A percentile compares a stretch with the other conserved stretches of the same genome.
Evolutionary conservation across 225 moss, liverwort and hornwort species (phyloP).

Genomic region (Ulota crispa): DNA sequence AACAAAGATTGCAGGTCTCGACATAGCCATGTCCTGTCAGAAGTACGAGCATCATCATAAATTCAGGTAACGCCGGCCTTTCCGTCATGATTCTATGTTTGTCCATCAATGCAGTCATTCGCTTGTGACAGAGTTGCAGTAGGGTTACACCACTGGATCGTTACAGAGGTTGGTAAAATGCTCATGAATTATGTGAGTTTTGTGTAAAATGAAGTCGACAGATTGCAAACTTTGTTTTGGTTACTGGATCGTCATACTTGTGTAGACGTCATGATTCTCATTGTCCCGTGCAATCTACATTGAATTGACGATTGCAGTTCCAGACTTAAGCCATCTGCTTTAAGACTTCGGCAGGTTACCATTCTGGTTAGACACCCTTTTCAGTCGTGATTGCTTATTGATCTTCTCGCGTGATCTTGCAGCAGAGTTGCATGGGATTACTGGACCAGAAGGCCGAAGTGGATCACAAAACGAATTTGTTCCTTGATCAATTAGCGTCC

Average conservation of each 20-base stretch:
- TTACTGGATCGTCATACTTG: neutral
- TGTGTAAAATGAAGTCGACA: neutral
- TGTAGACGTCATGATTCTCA: neutral
- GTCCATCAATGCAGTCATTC: neutral
- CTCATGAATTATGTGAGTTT: neutral
- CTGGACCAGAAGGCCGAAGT: slow-evolving; percentile 10
- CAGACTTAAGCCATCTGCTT: neutral
- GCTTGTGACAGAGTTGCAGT: neutral
- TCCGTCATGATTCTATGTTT: neutral
- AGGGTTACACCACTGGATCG: neutral
- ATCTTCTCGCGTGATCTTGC: neutral
- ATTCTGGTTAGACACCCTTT: neutral
- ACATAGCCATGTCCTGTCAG: neutral
- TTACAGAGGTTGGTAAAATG: neutral
- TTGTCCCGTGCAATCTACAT: neutral
- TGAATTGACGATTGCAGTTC: neutral
- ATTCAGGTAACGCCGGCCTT: neutral
- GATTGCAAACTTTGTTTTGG: neutral
- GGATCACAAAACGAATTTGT: neutral
- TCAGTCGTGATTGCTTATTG: neutral
- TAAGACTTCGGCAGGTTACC: neutral
- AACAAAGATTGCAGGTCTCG: neutral
- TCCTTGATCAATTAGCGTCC: neutral
- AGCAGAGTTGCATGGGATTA: neutral
- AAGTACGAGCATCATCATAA: neutral